A percentile compares a stretch with the other conserved stretches of the same genome.
Evolutionary conservation across 2,329 filamentous ascomycete species (phyloP).

Genomic region (Sclerotinia nivalis): DNA sequence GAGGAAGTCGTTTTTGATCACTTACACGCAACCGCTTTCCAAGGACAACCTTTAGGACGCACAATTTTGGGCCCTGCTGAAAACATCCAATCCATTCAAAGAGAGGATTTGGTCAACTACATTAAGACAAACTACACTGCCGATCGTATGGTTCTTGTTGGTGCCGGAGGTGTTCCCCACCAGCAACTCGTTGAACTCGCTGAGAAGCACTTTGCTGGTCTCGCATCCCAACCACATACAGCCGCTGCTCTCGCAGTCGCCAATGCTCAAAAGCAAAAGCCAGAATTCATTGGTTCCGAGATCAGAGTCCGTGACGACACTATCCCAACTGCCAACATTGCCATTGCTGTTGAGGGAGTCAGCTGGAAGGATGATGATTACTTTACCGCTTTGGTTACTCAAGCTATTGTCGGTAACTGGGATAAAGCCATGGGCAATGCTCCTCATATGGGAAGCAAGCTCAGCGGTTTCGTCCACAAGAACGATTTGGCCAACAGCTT

Average conservation of each 20-base stretch:
- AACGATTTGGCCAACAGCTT: conserved; percentile 98
- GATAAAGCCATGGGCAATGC: conserved; percentile 98
- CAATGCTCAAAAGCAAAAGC: conserved; percentile 73
- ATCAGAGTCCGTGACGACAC: conserved; percentile 95
- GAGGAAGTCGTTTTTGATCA: conserved; percentile 99
- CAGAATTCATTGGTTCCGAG: conserved; percentile 95
- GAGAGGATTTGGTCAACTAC: conserved; percentile 88
- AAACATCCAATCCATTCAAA: conserved; percentile 96
- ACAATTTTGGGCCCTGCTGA: conserved; percentile 97
- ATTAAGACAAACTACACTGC: conserved; percentile 99
- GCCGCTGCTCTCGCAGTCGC: conserved; percentile 71
- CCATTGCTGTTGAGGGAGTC: conserved; percentile 97
- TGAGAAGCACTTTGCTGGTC: conserved; percentile 86
- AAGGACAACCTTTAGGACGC: conserved; percentile 91
- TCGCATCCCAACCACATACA: conserved; percentile 75
- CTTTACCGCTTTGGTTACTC: conserved; percentile 95
- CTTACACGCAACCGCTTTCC: conserved; percentile 96
- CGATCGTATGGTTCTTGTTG: conserved; percentile 98
- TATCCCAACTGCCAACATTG: conserved; percentile 94
- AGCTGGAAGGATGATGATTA: conserved; percentile 99
- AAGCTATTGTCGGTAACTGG: conserved; percentile 99
- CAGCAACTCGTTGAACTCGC: conserved; percentile 92
- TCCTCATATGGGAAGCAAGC: conserved; percentile 96
- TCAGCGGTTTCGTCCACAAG: conserved; percentile 91
- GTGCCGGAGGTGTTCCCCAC: conserved; percentile 91